Conservation (phyloP, 2,329 filamentous ascomycete species). For the Fusarium pseudograminearum region DNA sequence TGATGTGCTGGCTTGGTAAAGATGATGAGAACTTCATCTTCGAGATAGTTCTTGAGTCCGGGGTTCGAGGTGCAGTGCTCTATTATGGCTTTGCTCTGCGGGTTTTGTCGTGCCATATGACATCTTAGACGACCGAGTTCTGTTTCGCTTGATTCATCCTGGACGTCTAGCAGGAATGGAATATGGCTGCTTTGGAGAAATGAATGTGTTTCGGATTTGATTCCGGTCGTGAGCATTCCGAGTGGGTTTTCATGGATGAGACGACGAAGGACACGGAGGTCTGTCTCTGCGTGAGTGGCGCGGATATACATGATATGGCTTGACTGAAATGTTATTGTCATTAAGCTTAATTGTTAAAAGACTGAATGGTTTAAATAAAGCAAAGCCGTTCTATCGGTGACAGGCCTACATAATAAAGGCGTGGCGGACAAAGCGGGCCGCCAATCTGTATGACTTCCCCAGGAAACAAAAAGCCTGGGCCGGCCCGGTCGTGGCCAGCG, state of each 20-base stretch:
- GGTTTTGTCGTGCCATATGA: slow-evolving; percentile 72
- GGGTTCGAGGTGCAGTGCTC: slow-evolving; percentile 51
- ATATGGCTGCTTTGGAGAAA: slow-evolving; percentile 70
- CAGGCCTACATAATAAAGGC: slow-evolving; percentile 14
- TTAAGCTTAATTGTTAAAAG: no score
- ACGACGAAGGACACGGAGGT: slow-evolving; percentile 61
- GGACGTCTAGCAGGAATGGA: slow-evolving; percentile 68
- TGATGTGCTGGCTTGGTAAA: slow-evolving; percentile 70
- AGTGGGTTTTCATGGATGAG: slow-evolving; percentile 71
- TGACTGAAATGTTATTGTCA: fast-evolving
- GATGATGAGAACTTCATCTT: slow-evolving; percentile 71
- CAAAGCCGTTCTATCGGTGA: fast-evolving
- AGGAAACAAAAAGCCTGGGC: neutral
- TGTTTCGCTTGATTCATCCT: slow-evolving; percentile 54
- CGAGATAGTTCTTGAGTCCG: slow-evolving; percentile 44
- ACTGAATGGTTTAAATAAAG: neutral
- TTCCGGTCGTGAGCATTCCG: slow-evolving; percentile 72
- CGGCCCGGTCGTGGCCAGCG: slow-evolving; percentile 21
- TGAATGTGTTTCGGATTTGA: slow-evolving; percentile 60
- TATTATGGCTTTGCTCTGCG: slow-evolving; percentile 71
- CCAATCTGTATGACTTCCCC: neutral
- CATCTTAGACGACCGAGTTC: slow-evolving; percentile 63
- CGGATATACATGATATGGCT: slow-evolving; percentile 34
- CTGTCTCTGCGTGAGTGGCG: slow-evolving; percentile 61
- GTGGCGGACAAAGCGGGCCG: slow-evolving; percentile 32